Evolutionary conservation across 805 yeast species (phyloP).

Genomic region (Hanseniaspora clermontiae): DNA sequence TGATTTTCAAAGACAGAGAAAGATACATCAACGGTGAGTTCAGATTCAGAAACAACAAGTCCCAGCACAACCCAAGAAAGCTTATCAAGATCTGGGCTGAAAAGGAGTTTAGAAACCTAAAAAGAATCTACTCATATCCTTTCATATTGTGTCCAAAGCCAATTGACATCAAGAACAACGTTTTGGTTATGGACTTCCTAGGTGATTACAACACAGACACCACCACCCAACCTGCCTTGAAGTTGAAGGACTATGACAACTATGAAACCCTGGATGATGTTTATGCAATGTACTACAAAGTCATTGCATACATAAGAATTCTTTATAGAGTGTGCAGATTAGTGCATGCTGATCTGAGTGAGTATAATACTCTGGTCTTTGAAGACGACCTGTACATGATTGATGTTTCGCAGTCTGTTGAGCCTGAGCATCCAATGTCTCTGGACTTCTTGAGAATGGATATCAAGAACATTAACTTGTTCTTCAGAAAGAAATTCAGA

Average conservation of each 20-base stretch:
- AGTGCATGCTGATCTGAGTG: constrained; percentile 94
- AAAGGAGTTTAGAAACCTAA: constrained; percentile 86
- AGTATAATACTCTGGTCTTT: constrained; percentile 84
- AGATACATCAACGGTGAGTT: constrained; percentile 93
- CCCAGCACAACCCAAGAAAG: constrained; percentile 84
- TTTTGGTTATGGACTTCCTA: constrained; percentile 85
- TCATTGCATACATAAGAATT: constrained; percentile 73
- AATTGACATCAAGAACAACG: constrained; percentile 74
- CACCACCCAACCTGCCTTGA: constrained; percentile 54
- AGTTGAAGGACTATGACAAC: constrained; percentile 66
- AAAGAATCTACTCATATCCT: constrained; percentile 62
- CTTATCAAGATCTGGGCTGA: constrained; percentile 99
- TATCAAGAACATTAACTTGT: constrained; percentile 86
- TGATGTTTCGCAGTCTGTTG: constrained; percentile 95
- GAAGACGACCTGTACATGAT: constrained; percentile 66
- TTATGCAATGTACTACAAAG: constrained; percentile 55
- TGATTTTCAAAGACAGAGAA: constrained; percentile 94
- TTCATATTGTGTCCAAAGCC: constrained; percentile 88
- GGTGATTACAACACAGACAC: constrained; percentile 32
- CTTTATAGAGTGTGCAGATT: constrained; percentile 78
- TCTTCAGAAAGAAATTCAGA: constrained; percentile 46
- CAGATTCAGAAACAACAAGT: constrained; percentile 74
- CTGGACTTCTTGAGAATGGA: constrained; percentile 94
- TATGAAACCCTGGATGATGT: constrained; percentile 39
- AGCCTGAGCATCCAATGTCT: constrained; percentile 95